Evolutionary conservation across 164 flowering plant species (phyloP).

Genomic region (Berberis thunbergii): DNA sequence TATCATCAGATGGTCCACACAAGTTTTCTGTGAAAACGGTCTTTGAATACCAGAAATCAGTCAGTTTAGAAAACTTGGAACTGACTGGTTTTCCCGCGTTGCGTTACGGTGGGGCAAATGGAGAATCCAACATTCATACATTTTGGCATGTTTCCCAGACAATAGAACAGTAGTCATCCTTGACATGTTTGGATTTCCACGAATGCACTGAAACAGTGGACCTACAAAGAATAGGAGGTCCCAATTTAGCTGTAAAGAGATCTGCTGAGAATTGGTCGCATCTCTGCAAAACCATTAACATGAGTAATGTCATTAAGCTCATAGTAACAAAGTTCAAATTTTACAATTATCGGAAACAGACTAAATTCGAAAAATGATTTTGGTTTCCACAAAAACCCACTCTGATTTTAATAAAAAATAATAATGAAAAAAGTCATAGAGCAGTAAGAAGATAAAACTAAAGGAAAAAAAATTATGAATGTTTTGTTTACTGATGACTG

Average conservation of each 20-base stretch:
- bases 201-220: slow-evolving; percentile 52
- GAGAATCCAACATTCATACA: slow-evolving; percentile 54
- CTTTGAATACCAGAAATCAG: slow-evolving; percentile 58
- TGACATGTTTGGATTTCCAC: slow-evolving; percentile 39
- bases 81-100: slow-evolving; percentile 32
- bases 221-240: slow-evolving; percentile 71
- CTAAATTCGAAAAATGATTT: background rate
- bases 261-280: slow-evolving; percentile 83
- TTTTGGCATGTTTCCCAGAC: slow-evolving; percentile 80
- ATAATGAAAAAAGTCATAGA: no score
- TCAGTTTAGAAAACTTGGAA: slow-evolving; percentile 44
- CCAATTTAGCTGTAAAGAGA: slow-evolving; percentile 35
- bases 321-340: background rate
- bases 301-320: background rate
- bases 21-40: slow-evolving; percentile 55
- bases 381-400: no score
- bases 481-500: no score
- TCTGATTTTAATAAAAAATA: no score
- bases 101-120: slow-evolving; percentile 54
- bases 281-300: slow-evolving; percentile 34
- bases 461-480: no score
- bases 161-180: slow-evolving; percentile 45
- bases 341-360: no score
- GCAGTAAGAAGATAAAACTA: no score
- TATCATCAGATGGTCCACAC: slow-evolving; percentile 46